phyloP scores from a whole-genome alignment of 345 rosid genomes.

The Nasturtium officinale region DNA sequence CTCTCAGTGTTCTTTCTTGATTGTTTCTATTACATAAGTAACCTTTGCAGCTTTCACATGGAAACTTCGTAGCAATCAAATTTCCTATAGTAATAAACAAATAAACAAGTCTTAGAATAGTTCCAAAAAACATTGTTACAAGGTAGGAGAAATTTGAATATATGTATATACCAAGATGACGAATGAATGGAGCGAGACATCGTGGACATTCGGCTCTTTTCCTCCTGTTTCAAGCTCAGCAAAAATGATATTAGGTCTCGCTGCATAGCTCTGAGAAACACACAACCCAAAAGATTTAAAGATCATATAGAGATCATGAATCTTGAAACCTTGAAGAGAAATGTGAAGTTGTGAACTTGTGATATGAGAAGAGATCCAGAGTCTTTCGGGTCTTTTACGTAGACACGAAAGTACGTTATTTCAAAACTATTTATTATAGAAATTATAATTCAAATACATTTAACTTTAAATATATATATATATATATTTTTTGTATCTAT shows the following conservation, averaged over 20 bases:
- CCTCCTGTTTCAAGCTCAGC: slow-evolving; percentile 31
- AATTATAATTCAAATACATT: background rate
- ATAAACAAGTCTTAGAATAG: background rate
- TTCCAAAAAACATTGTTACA: background rate
- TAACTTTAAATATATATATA: no score
- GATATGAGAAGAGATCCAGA: slow-evolving; percentile 12
- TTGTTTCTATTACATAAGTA: background rate
- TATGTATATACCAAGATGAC: slow-evolving; percentile 29
- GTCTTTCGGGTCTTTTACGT: slow-evolving; percentile 16
- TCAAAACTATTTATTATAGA: background rate
- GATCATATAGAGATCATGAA: background rate
- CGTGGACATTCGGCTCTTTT: slow-evolving; percentile 6
- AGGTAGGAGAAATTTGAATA: background rate
- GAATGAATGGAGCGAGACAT: slow-evolving; percentile 17
- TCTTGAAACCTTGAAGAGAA: slow-evolving; percentile 5
- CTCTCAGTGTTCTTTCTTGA: background rate
- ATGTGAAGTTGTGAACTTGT: background rate
- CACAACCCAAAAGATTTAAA: background rate
- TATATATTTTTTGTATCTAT: background rate
- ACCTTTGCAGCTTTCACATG: slow-evolving; percentile 25
- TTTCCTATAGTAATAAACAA: slow-evolving; percentile 17
- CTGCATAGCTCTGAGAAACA: slow-evolving; percentile 30
- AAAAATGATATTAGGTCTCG: background rate
- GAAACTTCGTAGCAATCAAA: background rate
- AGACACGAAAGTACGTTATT: background rate